Conservation (phyloP, 1,284 basidiomycete genomes). For the Heterobasidion annosum region DNA sequence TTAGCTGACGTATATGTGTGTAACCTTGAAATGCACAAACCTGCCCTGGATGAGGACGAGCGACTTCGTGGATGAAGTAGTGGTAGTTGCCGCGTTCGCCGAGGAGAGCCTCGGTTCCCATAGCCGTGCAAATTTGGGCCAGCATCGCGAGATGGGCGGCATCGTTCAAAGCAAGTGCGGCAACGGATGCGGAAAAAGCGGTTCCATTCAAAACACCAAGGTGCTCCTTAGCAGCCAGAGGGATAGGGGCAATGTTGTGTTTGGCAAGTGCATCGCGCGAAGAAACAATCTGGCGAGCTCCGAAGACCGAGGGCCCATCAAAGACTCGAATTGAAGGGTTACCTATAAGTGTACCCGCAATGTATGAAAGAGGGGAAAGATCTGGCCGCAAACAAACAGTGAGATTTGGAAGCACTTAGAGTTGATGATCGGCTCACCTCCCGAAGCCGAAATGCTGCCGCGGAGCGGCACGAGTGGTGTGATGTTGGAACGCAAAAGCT, state of each 20-base stretch:
- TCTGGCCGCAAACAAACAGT: conserved; percentile 29
- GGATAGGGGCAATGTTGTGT: conserved; percentile 58
- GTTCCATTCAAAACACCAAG: conserved; percentile 79
- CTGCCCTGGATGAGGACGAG: conserved; percentile 85
- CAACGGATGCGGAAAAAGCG: conserved; percentile 65
- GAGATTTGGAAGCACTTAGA: neutral
- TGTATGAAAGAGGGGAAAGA: conserved; percentile 74
- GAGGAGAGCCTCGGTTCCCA: conserved; percentile 76
- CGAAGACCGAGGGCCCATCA: conserved; percentile 43
- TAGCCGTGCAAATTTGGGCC: conserved; percentile 72
- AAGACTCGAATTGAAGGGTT: conserved; percentile 76
- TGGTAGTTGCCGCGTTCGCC: conserved; percentile 70
- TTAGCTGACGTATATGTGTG: conserved; percentile 2
- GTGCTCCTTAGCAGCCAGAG: conserved; percentile 75
- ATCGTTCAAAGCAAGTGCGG: conserved; percentile 60
- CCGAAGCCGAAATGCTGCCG: conserved; percentile 76
- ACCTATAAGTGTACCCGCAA: conserved; percentile 72
- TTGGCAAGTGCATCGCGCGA: conserved; percentile 60
- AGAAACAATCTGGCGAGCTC: conserved; percentile 45
- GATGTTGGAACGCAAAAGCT: conserved; percentile 65
- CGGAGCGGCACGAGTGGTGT: conserved; percentile 81
- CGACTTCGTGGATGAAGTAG: conserved; percentile 72
- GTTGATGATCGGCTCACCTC: conserved; percentile 35
- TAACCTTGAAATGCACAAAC: conserved; percentile 20
- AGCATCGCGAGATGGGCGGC: conserved; percentile 66